phyloP scores from a whole-genome alignment of 129 eudicot species.

The Deinandra increscens region DNA sequence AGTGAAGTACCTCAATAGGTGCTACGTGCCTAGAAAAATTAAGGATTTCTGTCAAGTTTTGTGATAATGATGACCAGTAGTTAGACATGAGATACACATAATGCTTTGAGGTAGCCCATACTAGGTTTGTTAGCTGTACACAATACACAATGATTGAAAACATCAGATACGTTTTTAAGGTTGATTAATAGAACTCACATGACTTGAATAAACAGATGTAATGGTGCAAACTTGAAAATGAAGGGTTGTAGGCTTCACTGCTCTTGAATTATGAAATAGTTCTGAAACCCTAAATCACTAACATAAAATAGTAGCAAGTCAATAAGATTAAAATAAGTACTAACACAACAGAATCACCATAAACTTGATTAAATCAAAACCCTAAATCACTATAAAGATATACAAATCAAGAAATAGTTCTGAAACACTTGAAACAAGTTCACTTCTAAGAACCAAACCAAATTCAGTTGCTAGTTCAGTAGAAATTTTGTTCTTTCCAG shows the following conservation, averaged over 20 bases:
- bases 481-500: too few relatives aligned
- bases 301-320: too few relatives aligned
- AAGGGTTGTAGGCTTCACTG: constrained; percentile 81
- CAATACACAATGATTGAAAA: background rate
- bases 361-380: too few relatives aligned
- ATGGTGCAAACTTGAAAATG: constrained; percentile 70
- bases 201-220: background rate
- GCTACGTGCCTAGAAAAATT: constrained; percentile 70
- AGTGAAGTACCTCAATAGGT: constrained; percentile 55
- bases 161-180: background rate
- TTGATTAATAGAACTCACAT: background rate
- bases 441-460: too few relatives aligned
- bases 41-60: constrained; percentile 57
- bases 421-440: too few relatives aligned
- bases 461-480: too few relatives aligned
- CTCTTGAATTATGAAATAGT: constrained; percentile 71
- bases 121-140: constrained; percentile 79
- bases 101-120: constrained; percentile 91
- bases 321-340: too few relatives aligned
- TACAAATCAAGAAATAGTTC: too few relatives aligned
- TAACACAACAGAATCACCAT: too few relatives aligned
- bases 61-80: constrained; percentile 68
- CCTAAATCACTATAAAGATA: too few relatives aligned
- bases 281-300: too few relatives aligned
- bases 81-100: constrained; percentile 74